Percentiles rank a stretch among this genome's conserved stretches.
Conservation (phyloP, 768 basidiomycete genomes). For the Lepiota venenata region DNA sequence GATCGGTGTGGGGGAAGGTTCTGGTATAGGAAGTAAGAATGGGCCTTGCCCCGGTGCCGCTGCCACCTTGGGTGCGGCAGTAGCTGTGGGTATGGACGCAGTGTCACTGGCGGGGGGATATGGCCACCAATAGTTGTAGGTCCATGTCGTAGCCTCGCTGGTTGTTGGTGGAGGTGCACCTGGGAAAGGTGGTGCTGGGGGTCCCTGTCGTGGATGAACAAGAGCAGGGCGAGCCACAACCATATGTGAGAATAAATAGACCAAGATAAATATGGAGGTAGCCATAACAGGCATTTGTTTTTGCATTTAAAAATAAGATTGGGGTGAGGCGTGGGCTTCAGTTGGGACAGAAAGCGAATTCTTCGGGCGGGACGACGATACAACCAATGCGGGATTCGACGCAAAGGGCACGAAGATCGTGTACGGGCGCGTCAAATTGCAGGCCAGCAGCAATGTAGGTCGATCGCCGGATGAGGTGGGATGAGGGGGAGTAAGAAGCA, state of each 20-base stretch:
- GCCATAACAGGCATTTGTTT: not conserved
- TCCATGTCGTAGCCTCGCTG: not conserved
- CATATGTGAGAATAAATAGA: not conserved
- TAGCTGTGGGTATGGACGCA: not conserved
- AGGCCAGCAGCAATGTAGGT: slow-evolving; percentile 81
- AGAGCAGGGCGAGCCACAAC: not conserved
- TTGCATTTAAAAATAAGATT: not conserved
- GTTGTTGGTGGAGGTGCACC: not conserved
- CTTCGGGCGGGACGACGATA: slow-evolving; percentile 44
- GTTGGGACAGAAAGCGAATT: slow-evolving; percentile 13
- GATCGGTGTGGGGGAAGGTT: not conserved
- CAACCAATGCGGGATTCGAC: slow-evolving; percentile 55
- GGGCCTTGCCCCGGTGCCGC: not conserved
- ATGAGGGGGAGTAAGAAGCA: slow-evolving; percentile 70
- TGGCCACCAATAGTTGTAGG: slow-evolving; percentile 3
- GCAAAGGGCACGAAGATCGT: slow-evolving; percentile 59
- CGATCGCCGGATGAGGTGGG: slow-evolving; percentile 70
- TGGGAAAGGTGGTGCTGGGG: slow-evolving; percentile 3
- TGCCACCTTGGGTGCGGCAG: not conserved
- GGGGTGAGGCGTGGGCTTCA: not conserved
- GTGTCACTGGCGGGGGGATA: not conserved
- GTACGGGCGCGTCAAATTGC: slow-evolving; percentile 54
- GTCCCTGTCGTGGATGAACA: not conserved
- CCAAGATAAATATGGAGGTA: not conserved
- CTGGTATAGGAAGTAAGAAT: not conserved